Evolutionary conservation across 1,284 basidiomycete species (phyloP), one percentile per base, ranked within the genome.

Genomic region (Trametes polyzona): DNA sequence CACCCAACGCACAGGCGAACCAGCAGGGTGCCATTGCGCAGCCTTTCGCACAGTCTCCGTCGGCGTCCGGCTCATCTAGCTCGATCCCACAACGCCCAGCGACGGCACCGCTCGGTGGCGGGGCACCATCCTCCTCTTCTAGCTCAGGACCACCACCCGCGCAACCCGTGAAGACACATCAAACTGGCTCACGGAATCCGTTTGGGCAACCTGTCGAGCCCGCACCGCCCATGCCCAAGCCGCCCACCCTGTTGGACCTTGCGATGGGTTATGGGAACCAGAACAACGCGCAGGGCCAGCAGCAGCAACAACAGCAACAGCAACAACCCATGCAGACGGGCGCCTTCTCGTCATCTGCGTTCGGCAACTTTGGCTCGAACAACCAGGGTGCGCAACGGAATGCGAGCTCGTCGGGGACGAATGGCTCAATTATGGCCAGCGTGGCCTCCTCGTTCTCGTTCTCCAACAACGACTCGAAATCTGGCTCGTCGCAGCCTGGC

Each of bases 141-240:
- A 47, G 24, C 37, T 57, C 70, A 9, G 77, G 77, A 6, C 78
- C 80, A 8, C 77, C 83, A 12, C 65, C 76, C 5, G 74, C 78
- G 1, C 81, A 84, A 57, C 79, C 83, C 23, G 82, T 98, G n/a
- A 85, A 86, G 67, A 82, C 94, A 5, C 96, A 98, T 71, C 87
- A 91, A 72, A 99, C 96, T 1, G 96, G 96, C 17, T 93, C 93
- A 2, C 88, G 88, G 67, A 99, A 99, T 78, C 96, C 96, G 0
- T 99, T 99, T 67, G 95, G 95, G 7, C 83, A 87, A 23, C 83
- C 90, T 2, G 78, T 83, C 2, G 78, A 85, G 39, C 74, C 87
- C n/a, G 75, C 82, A 40, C 88, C 90, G 2, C 86, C 88, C 16
- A 75, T 90, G 17, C 87, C 90, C 3, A 90, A 88, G 70, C 80